Evolutionary conservation across 495 filamentous ascomycete genomes (phyloP), one percentile per base, ranked within the genome.

Genomic region (Oleoguttula mirabilis): DNA sequence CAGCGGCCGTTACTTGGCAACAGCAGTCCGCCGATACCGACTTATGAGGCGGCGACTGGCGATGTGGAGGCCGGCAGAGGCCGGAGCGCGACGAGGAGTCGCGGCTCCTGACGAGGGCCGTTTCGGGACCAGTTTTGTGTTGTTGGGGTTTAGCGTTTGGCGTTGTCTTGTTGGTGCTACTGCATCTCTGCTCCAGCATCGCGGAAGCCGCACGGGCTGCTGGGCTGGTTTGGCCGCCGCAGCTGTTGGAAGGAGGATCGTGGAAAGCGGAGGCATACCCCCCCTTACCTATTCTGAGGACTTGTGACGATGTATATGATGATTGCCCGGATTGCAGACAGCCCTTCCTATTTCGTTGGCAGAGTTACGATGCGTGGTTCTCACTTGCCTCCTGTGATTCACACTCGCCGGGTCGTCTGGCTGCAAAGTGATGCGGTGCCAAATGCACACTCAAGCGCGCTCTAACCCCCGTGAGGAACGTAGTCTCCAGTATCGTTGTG

Each of bases 1-100:
- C 30, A 31, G 27, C 23, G 21, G 23, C 47, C 47, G 10, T 25
- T 41, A 7, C 21, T 48, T 5, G 36, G 11, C 21, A 16, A 39
- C 24, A 20, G 16, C 14, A 48, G 43, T 27, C 52, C 54, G 10
- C 61, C 59, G 17, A 62, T 64, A 17, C 61, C 61, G 22, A 62
- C 46, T 20, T 64, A 64, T 36, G 59, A 60, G 27, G 61, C 55
- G 2, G 61, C 59, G 10, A 51, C 51, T 3, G 45, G 36, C 22
- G 45, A 49, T 36, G 36, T 23, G 15, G 42, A 38, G 17, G 46
- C 12, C 15, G 39, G 47, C 30, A 39, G 57, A n/a, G 43, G 53
- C 10, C 45, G 59, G 16, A 55, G 52, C 32, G 47, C 37, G 33
- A 60, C 57, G 16, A 27, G 36, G 17, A 25, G 10, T 25, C 8